Evolutionary conservation across 2,329 filamentous ascomycete species (phyloP), one percentile per base, ranked within the genome.

Genomic region (Didymosphaeria variabile): DNA sequence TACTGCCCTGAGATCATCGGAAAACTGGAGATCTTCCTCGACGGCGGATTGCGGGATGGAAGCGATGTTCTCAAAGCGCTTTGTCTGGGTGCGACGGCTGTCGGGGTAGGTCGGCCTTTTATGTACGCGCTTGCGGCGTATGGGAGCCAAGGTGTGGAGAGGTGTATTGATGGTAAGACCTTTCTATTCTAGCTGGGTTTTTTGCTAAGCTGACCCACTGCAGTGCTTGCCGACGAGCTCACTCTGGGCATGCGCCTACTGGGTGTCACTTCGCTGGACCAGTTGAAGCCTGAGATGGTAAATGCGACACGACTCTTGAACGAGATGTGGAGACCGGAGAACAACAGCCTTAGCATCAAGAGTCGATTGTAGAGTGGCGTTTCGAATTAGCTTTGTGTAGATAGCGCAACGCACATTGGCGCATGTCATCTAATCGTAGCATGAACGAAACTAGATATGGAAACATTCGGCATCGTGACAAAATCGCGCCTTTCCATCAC

Each of bases 171-270:
- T 56, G 64, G 77, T 79, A 58, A 74, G 77, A 72, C 2, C 10
- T 10, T 19, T 40, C 9, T 19, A 9, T 45, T 5, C 2, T 21
- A 1, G 2, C 42, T 19, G 21, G 42, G 7, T 19, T 19, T 42
- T 23, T 12, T 32, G 17, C 32, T 50, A 17, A n/a, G 10, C 60
- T 72, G 47, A 67, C n/a, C 9, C 51, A 17, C 29, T 12, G 19
- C 26, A 78, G 79, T 83, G 29, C 68, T 83, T 45, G 72, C 76
- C 31, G 88, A 90, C 61, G 88, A 91, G 72, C 74, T 91, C 4
- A 84, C 88, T 66, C 89, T 86, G 1, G 87, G 87, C 1, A 91
- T 91, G 88, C 83, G 85, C 29, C 82, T 90, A 72, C 85, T 88
- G 59, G 89, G 89, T 1, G 81, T 90, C 36, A 89, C 86, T 1